A percentile compares a stretch with the other conserved stretches of the same genome.
Evolutionary conservation across 331 rosid species (phyloP).

Genomic region (Quercus phellos): DNA sequence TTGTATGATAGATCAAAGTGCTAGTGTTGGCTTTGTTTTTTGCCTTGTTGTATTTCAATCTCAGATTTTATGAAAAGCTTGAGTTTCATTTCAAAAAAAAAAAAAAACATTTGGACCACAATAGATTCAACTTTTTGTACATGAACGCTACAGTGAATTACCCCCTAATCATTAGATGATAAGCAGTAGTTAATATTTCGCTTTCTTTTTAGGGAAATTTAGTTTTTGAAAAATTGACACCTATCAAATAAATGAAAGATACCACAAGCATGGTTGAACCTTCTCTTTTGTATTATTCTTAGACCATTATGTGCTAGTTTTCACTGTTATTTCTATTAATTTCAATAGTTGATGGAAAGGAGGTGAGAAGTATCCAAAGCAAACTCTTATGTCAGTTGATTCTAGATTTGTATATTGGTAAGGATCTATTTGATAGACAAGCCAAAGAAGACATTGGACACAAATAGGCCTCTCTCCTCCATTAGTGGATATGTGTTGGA

Average conservation of each 20-base stretch:
- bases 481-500: conserved; percentile 18
- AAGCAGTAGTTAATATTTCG: neutral
- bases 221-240: neutral
- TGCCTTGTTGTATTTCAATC: too few relatives aligned
- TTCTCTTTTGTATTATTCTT: neutral
- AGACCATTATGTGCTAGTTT: neutral
- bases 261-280: neutral
- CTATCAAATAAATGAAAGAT: neutral
- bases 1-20: too few relatives aligned
- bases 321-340: neutral
- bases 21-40: too few relatives aligned
- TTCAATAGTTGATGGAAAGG: conserved; percentile 78
- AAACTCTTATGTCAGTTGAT: conserved; percentile 65
- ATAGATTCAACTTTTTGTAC: neutral
- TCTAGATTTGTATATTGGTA: conserved; percentile 79
- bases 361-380: conserved; percentile 89
- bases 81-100: too few relatives aligned
- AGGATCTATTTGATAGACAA: conserved; percentile 77
- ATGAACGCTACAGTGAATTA: too few relatives aligned
- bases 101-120: neutral
- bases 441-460: conserved; percentile 78
- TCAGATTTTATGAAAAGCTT: too few relatives aligned
- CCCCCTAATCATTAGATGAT: neutral
- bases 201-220: neutral
- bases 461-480: conserved; percentile 50